Evolutionary conservation across 2,329 filamentous ascomycete species (phyloP).

Genomic region (Aphanocladium album): DNA sequence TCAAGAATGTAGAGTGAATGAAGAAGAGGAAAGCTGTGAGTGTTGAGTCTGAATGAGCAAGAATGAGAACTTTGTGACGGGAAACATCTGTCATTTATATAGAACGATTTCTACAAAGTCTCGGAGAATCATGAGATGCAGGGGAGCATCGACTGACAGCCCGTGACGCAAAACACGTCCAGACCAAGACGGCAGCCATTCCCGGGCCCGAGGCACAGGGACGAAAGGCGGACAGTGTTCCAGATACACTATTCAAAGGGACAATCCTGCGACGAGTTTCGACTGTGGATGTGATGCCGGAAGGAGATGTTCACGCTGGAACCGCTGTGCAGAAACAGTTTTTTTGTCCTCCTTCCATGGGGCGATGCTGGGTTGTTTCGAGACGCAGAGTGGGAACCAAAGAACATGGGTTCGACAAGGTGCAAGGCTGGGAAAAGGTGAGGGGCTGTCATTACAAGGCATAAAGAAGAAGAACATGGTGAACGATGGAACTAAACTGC

Average conservation of each 20-base stretch:
- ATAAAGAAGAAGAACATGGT: not conserved
- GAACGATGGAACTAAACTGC: not conserved
- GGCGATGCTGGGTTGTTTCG: not conserved
- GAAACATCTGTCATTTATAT: constrained; percentile 2
- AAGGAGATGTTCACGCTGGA: not conserved
- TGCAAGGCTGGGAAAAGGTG: not conserved
- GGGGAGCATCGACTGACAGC: not conserved
- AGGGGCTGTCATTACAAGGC: too few species aligned
- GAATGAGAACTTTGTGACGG: not conserved
- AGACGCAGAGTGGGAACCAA: not conserved
- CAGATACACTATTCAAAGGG: not conserved
- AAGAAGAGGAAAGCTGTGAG: not conserved
- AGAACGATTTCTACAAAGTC: not conserved
- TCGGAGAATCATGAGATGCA: not conserved
- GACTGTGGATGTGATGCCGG: not conserved
- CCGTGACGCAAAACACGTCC: not conserved
- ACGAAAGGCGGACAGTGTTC: not conserved
- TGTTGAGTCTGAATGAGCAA: constrained; percentile 7
- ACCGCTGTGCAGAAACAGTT: not conserved
- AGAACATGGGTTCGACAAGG: not conserved
- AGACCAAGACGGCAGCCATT: not conserved
- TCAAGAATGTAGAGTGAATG: not conserved
- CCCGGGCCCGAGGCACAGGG: not conserved
- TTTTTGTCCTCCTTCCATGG: too few species aligned
- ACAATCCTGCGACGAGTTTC: constrained; percentile 9